These are phyloP conservation scores for Candida krabiensis DNA, from an alignment of 805 yeast genomes.

Conservation along the genomic window DNA sequence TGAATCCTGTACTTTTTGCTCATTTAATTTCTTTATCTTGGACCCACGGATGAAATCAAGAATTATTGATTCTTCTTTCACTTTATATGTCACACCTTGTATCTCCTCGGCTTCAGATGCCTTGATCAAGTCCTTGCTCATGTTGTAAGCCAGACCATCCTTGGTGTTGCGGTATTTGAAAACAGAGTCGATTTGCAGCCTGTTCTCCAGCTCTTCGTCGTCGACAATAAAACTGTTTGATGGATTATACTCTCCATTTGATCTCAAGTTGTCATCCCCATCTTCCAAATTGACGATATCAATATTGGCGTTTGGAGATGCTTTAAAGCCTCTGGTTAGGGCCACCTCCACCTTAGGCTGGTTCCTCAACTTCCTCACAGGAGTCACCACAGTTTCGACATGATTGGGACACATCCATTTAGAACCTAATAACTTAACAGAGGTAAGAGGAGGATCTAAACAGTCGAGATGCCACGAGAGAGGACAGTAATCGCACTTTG, in stretches of 20 bases:
- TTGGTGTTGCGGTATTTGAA: conserved; percentile 34
- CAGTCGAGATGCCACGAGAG: conserved; percentile 90
- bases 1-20: conserved; percentile 33
- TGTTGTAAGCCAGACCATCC: conserved; percentile 32
- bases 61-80: conserved; percentile 68
- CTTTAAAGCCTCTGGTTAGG: conserved; percentile 46
- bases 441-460: conserved; percentile 68
- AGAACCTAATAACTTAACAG: conserved; percentile 68
- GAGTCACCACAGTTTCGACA: conserved; percentile 49
- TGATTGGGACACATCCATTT: conserved; percentile 95
- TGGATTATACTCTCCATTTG: too few species aligned
- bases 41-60: conserved; percentile 66
- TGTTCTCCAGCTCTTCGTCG: conserved; percentile 22
- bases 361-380: conserved; percentile 50
- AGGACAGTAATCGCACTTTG: conserved; percentile 81
- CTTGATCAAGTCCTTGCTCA: conserved; percentile 25
- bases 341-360: conserved; percentile 55
- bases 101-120: conserved; percentile 13
- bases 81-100: conserved; percentile 49
- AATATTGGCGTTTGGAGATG: conserved; percentile 46
- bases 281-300: conserved; percentile 50
- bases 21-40: conserved; percentile 36
- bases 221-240: conserved; percentile 9
- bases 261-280: conserved; percentile 29
- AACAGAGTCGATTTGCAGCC: conserved; percentile 37